Base-by-base conservation (phyloP, 371 early-diverging fungal species). In the Scutellospora calospora region DNA sequence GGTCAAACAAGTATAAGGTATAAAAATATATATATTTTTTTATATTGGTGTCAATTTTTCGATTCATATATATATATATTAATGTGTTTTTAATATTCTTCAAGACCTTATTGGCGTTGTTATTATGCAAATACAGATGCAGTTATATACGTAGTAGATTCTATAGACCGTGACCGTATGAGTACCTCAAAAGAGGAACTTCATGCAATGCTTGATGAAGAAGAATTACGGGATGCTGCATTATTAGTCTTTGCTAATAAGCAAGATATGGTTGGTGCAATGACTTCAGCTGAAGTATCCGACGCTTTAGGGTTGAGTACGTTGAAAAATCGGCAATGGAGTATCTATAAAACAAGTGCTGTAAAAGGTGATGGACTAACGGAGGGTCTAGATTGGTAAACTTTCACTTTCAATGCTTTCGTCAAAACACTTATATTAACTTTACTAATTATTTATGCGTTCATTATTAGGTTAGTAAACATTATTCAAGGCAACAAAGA, bases 51-150 rank as follows among this genome's bases (percentile, higher is more conserved):
- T 57, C 25, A n/a, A 57, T n/a, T 57, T n/a, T n/a, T 25, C 9
- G 5, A 57, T 57, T 57, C 5, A 57, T 57, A 57, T 57, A 8
- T 57, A 22, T 57, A n/a, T 8, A 57, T 57, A 57, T 57, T 55
- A n/a, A n/a, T n/a, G n/a, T n/a, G 20, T 55, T 5, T 55, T 55
- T 52, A 68, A 41, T 41, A 71, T 54, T 9, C n/a, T 31, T 22
- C 20, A 49, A 86, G 91, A 63, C 93, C 95, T 0, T 95, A 95
- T 85, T 96, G 97, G 97, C 89, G 96, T 78, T 95, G 95, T 86
- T 94, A 93, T 86, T 98, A 97, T 88, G 95, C 97, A 83, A 97
- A 98, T 86, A 98, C 98, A 27, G 97, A 98, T 83, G 98, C 98
- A 41, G 95, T 98, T 80, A 97, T 98, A 80, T 98, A 97, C 83